These are phyloP conservation scores for Eimeria falciformis DNA, from an alignment of 169 alveolate genomes.

Conservation along the genomic window DNA sequence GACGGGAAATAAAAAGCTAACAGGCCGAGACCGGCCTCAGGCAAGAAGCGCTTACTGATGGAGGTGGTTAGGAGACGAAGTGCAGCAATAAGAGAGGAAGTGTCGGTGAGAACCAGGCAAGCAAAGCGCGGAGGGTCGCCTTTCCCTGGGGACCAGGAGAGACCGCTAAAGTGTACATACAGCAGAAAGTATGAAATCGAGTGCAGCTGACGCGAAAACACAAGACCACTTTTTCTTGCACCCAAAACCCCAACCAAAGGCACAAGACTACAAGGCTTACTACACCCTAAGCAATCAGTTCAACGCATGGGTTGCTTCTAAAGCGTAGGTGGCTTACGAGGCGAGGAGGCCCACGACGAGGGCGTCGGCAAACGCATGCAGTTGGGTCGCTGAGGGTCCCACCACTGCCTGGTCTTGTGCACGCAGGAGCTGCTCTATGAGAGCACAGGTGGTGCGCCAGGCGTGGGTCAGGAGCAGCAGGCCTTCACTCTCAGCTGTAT, in stretches of 20 bases:
- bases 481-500: background rate
- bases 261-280: no score
- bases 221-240: no score
- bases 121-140: constrained; percentile 24
- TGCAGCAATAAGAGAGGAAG: constrained; percentile 9
- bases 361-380: constrained; percentile 29
- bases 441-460: constrained; percentile 21
- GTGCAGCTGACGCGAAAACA: no score
- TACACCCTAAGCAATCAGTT: no score
- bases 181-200: no score
- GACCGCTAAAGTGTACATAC: background rate
- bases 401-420: background rate
- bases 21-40: no score
- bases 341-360: constrained; percentile 26
- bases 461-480: constrained; percentile 16
- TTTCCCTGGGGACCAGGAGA: constrained; percentile 15
- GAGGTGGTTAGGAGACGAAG: constrained; percentile 44
- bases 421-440: background rate
- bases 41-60: constrained; percentile 17
- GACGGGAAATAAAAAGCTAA: no score
- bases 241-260: no score
- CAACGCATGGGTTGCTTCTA: no score
- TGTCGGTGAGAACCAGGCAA: background rate
- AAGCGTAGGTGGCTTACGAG: background rate
- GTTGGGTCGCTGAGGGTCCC: background rate